Base-by-base conservation (phyloP, 2,329 filamentous ascomycete genomes). In the Ophiobolus disseminans region DNA sequence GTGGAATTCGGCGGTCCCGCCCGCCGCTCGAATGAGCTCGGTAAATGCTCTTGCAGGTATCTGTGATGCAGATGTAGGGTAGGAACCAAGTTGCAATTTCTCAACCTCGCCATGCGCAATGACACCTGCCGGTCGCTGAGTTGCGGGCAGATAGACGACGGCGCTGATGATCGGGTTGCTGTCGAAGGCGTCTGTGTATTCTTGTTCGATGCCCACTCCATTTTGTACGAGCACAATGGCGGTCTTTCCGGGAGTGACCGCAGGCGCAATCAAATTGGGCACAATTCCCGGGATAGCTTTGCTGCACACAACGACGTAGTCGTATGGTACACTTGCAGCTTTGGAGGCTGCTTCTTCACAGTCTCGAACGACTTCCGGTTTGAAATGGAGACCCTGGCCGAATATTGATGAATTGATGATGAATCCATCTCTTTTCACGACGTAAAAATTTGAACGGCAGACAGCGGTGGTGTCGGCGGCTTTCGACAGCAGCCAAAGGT, bases 221-320 rank as follows among this genome's bases (percentile, higher is more conserved):
- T 86, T 86, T 52, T 87, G 84, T 13, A 85, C 77, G 1, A 87
- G 77, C 6, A 83, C 81, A 31, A 86, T 80, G 0, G 79, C 76
- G 0, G 82, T 85, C 38, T 72, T 60, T 9, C 55, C 55, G 8
- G 65, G 61, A 1, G 63, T 65, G 2, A 80, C 66, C 3, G 72
- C 77, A 0, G 76, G 71, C 5, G 59, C 58, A 37, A 81, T 75
- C 17, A 71, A 53, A 4, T 73, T 62, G 11, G 72, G 70, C 2
- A 62, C 64, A 5, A 61, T 65, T 7, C 63, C 70, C 1, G 76
- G 76, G 20, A 79, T 72, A 11, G 73, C 76, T 69, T 82, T 81
- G 46, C 71, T 74, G 22, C 69, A 73, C 28, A 81, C 73, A 9
- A 81, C 47, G n/a, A 81, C 58, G 57, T 76, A 81, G 61, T 81